Percentiles rank a stretch among this genome's conserved stretches.
These are phyloP conservation scores for Allomyces arbusculus DNA, from an alignment of 192 early-diverging fungal species.

Conservation along the genomic window DNA sequence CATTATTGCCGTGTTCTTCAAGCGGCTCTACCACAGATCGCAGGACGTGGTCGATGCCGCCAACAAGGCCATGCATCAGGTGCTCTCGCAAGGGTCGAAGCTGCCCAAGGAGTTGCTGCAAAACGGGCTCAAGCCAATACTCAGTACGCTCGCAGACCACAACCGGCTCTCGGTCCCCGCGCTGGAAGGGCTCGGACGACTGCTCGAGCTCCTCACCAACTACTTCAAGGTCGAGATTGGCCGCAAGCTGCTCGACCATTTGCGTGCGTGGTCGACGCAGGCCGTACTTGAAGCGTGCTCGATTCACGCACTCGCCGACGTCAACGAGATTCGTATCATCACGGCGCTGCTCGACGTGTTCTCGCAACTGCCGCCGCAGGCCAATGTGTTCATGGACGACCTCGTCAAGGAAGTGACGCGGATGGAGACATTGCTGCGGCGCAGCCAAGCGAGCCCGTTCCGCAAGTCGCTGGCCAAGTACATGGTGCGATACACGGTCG, in stretches of 20 bases:
- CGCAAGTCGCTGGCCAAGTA: constrained; percentile 71
- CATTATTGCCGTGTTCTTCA: constrained; percentile 96
- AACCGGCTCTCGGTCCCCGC: constrained; percentile 79
- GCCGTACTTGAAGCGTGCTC: constrained; percentile 58
- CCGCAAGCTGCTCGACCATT: constrained; percentile 89
- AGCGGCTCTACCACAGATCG: constrained; percentile 85
- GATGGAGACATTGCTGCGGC: constrained; percentile 59
- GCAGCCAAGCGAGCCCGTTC: constrained; percentile 84
- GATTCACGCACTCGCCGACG: constrained; percentile 64
- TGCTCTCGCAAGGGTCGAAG: constrained; percentile 61
- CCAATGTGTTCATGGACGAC: constrained; percentile 79
- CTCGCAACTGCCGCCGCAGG: constrained; percentile 71
- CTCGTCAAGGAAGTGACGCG: constrained; percentile 70
- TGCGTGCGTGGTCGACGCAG: constrained; percentile 81
- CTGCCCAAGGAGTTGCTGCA: constrained; percentile 88
- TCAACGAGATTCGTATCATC: constrained; percentile 83
- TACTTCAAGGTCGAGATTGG: constrained; percentile 99
- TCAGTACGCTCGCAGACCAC: constrained; percentile 87
- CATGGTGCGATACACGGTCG: constrained; percentile 68
- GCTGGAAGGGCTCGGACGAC: constrained; percentile 78
- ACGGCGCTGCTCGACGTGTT: constrained; percentile 88
- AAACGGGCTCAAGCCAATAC: constrained; percentile 82
- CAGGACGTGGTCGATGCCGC: constrained; percentile 88
- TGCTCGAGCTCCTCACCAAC: constrained; percentile 81
- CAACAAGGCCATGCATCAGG: constrained; percentile 68